A percentile compares a stretch with the other conserved stretches of the same genome.
Conservation (phyloP, 1,139 yeast genomes). For the Candida sp. region DNA sequence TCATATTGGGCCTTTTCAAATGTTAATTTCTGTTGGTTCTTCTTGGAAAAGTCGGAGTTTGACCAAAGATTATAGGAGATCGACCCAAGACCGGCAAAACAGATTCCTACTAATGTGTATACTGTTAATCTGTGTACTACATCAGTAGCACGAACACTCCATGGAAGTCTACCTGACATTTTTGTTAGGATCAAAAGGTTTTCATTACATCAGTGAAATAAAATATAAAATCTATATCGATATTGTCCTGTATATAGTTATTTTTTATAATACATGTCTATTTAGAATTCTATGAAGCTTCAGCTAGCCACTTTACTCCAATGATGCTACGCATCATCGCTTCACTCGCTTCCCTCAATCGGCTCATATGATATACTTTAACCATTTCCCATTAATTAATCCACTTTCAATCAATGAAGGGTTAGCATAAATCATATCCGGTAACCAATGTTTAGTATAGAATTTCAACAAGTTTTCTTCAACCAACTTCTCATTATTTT, state of each 20-base stretch:
- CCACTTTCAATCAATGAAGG: conserved; percentile 39
- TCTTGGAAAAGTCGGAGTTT: conserved; percentile 46
- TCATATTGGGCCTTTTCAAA: conserved; percentile 33
- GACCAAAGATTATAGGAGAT: conserved; percentile 60
- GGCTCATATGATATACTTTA: conserved; percentile 32
- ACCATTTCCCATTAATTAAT: conserved; percentile 34
- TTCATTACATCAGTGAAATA: neutral
- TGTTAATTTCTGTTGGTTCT: conserved; percentile 40
- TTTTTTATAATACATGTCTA: too few relatives aligned
- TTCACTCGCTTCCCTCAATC: too few relatives aligned
- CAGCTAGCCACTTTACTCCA: too few relatives aligned
- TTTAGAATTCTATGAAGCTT: too few relatives aligned
- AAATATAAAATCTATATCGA: too few relatives aligned
- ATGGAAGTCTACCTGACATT: conserved; percentile 37
- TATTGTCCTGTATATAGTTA: too few relatives aligned
- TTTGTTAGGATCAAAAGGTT: neutral
- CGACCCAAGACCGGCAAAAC: conserved; percentile 51
- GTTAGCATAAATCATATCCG: conserved; percentile 38
- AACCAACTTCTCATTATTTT: conserved; percentile 19
- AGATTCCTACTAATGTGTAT: conserved; percentile 65
- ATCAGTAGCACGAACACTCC: conserved; percentile 62
- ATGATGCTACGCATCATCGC: too few relatives aligned
- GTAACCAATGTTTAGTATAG: conserved; percentile 41
- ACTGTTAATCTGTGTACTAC: conserved; percentile 82
- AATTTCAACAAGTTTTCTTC: conserved; percentile 31